A percentile compares a stretch with the other conserved stretches of the same genome.
Evolutionary conservation across 2,329 filamentous ascomycete genomes (phyloP).

Genomic region (Escovopsis weberi): DNA sequence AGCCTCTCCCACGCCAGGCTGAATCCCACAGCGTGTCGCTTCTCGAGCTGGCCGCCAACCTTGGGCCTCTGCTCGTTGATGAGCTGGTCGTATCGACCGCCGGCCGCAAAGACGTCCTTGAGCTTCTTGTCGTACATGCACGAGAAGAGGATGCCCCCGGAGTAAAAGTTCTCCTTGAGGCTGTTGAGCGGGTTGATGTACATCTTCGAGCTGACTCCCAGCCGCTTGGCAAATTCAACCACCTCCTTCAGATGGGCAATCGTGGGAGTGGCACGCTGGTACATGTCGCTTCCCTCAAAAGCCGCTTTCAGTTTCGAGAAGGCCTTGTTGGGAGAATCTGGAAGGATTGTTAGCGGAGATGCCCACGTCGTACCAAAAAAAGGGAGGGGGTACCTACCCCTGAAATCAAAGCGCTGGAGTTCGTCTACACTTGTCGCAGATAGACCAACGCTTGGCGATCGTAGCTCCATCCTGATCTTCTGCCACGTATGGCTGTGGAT

Average conservation of each 20-base stretch:
- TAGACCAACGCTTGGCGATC: conserved; percentile 66
- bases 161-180: conserved; percentile 83
- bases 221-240: conserved; percentile 58
- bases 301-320: conserved; percentile 44
- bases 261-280: conserved; percentile 59
- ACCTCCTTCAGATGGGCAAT: conserved; percentile 72
- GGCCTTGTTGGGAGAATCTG: conserved; percentile 41
- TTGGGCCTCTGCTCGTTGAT: conserved; percentile 72
- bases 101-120: conserved; percentile 78
- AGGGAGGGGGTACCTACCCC: conserved; percentile 35
- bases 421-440: conserved; percentile 86
- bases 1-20: conserved; percentile 80
- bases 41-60: conserved; percentile 43
- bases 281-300: conserved; percentile 49
- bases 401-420: conserved; percentile 79
- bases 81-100: conserved; percentile 81
- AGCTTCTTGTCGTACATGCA: conserved; percentile 77
- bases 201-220: conserved; percentile 62
- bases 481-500: conserved; percentile 68
- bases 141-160: conserved; percentile 74
- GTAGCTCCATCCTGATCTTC: conserved; percentile 67
- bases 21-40: conserved; percentile 79
- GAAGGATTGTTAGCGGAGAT: conserved; percentile 8
- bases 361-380: not conserved
- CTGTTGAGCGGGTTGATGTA: conserved; percentile 77